Conservation (phyloP, 495 filamentous ascomycete genomes). For the Chaetomidium leptoderma region DNA sequence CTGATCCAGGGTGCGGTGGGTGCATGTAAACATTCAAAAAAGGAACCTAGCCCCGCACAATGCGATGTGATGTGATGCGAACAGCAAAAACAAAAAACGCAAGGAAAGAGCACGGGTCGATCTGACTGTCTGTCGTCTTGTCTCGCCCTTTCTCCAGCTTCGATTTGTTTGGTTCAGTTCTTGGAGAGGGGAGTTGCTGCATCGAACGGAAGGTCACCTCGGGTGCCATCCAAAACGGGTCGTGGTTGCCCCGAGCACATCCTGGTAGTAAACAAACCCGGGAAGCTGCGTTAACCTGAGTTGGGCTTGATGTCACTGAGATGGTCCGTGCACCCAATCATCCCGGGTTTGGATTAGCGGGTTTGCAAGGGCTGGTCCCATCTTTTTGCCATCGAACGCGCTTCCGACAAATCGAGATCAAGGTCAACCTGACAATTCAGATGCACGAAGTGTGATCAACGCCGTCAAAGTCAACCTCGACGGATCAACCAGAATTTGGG, state of each 20-base stretch:
- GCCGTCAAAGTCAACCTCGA: neutral
- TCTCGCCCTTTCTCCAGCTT: neutral
- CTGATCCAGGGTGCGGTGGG: neutral
- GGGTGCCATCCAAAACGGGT: neutral
- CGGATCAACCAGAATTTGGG: neutral
- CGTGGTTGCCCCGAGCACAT: conserved; percentile 29
- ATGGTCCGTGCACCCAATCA: neutral
- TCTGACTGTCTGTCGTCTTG: neutral
- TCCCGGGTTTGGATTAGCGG: neutral
- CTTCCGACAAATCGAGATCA: neutral
- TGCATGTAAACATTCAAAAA: conserved; percentile 23
- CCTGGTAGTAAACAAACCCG: conserved; percentile 32
- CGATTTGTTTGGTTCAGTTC: neutral
- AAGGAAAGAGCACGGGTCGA: conserved; percentile 1
- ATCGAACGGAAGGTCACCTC: neutral
- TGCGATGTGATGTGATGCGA: neutral
- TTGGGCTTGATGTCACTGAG: conserved; percentile 8
- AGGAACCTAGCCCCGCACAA: neutral
- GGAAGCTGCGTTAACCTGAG: neutral
- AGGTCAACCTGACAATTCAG: neutral
- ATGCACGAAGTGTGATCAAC: neutral
- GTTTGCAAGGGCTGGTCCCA: neutral
- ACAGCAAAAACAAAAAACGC: neutral
- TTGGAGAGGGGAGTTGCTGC: conserved; percentile 4
- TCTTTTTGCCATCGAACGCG: neutral